phyloP scores from a whole-genome alignment of 345 rosid species.

The Salix koriyanagi region DNA sequence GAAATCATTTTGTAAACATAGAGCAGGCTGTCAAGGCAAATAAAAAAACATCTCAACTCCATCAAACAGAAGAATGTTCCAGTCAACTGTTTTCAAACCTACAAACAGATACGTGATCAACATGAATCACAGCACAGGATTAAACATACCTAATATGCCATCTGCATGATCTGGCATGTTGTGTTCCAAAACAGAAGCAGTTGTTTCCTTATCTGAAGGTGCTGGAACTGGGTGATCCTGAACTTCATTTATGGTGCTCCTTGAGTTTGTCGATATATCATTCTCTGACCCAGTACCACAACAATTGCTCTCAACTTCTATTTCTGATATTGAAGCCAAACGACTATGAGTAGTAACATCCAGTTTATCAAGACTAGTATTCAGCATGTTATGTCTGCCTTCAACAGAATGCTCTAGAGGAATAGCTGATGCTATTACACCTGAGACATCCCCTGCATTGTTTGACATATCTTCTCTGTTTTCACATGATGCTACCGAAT shows the following conservation, averaged over 20 bases:
- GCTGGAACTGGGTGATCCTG: constrained; percentile 33
- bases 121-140: neutral
- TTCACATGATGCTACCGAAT: constrained; percentile 32
- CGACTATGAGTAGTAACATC: constrained; percentile 32
- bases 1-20: constrained; percentile 7
- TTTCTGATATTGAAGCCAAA: constrained; percentile 60
- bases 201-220: constrained; percentile 30
- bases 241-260: constrained; percentile 35
- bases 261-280: constrained; percentile 32
- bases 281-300: constrained; percentile 31
- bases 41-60: neutral
- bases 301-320: constrained; percentile 43
- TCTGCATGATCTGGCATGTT: constrained; percentile 39
- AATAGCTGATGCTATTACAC: constrained; percentile 33
- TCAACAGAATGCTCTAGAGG: constrained; percentile 31
- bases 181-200: constrained; percentile 37
- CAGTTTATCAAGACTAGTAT: constrained; percentile 24
- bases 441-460: constrained; percentile 32
- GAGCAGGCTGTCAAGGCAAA: neutral
- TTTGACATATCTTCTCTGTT: constrained; percentile 37
- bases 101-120: neutral
- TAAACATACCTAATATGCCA: constrained; percentile 23
- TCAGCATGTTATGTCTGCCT: constrained; percentile 24
- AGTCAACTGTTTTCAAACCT: neutral
- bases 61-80: neutral